Percentiles rank a stretch among this genome's conserved stretches.
Evolutionary conservation across 768 basidiomycete species (phyloP).

Genomic region (Russula lepida): DNA sequence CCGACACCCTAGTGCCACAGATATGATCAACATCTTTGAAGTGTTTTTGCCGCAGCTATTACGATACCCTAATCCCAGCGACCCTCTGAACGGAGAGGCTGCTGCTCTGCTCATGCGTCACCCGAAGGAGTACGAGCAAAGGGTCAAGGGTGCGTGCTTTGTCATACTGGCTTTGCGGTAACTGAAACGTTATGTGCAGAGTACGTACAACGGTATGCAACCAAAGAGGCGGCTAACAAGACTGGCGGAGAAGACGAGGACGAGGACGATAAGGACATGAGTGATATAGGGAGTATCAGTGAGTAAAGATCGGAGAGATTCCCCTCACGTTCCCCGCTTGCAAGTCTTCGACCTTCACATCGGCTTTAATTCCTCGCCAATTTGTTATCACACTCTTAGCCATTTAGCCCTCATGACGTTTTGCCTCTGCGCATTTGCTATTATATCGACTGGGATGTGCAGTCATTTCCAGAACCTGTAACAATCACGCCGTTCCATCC

Average conservation of each 20-base stretch:
- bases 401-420: background rate
- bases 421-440: constrained; percentile 1
- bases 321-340: background rate
- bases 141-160: constrained; percentile 69
- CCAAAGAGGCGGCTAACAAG: constrained; percentile 80
- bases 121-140: constrained; percentile 89
- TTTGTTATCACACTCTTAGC: background rate
- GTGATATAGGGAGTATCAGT: constrained; percentile 76
- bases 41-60: constrained; percentile 94
- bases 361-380: background rate
- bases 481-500: background rate
- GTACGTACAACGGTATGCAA: constrained; percentile 93
- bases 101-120: constrained; percentile 96
- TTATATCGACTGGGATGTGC: constrained; percentile 1
- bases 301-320: constrained; percentile 34
- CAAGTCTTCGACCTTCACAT: background rate
- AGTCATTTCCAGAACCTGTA: background rate
- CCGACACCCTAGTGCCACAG: constrained; percentile 33
- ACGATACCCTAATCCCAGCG: constrained; percentile 96
- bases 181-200: constrained; percentile 39
- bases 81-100: constrained; percentile 96
- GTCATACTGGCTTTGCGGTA: background rate
- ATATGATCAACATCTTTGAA: constrained; percentile 99
- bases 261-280: constrained; percentile 75
- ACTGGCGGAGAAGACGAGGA: constrained; percentile 61